Conservation (phyloP, 352 stramenopile species). For the Globisporangium splendens region DNA sequence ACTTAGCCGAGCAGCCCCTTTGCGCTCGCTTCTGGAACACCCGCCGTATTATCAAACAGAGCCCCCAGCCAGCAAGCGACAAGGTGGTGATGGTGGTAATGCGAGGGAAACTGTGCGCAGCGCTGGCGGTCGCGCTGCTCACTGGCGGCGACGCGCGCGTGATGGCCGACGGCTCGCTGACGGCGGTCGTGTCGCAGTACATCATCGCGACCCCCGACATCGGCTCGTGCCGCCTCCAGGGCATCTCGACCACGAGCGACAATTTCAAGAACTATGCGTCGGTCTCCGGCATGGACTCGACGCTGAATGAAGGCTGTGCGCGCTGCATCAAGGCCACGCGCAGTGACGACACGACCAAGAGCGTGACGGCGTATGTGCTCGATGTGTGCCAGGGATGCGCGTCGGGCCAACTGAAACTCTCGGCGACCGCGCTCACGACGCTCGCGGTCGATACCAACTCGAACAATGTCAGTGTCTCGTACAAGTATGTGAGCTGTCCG, state of each 20-base stretch:
- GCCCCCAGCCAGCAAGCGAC: conserved; percentile 1
- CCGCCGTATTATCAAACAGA: neutral
- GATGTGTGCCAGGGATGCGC: conserved; percentile 60
- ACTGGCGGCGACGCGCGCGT: conserved; percentile 7
- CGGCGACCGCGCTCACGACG: conserved; percentile 31
- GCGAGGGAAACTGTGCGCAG: neutral
- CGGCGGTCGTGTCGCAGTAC: conserved; percentile 37
- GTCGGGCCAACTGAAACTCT: conserved; percentile 51
- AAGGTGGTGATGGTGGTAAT: neutral
- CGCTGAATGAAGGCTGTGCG: conserved; percentile 55
- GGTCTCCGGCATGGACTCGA: conserved; percentile 50
- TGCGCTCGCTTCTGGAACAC: too few species aligned
- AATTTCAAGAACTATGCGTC: conserved; percentile 83
- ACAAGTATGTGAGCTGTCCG: conserved; percentile 62
- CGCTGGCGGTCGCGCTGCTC: conserved; percentile 8
- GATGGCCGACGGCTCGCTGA: conserved; percentile 10
- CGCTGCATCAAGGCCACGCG: conserved; percentile 73
- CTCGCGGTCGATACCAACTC: conserved; percentile 44
- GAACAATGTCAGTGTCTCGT: conserved; percentile 52
- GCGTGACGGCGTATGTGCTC: conserved; percentile 64
- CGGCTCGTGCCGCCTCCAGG: conserved; percentile 70
- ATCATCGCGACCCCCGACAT: conserved; percentile 56
- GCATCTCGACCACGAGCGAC: conserved; percentile 45
- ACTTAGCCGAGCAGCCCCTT: too few species aligned
- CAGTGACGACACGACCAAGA: conserved; percentile 37